Evolutionary conservation across 2,329 filamentous ascomycete species (phyloP), one percentile per base, ranked within the genome.

Genomic region (Botrytis tulipae): DNA sequence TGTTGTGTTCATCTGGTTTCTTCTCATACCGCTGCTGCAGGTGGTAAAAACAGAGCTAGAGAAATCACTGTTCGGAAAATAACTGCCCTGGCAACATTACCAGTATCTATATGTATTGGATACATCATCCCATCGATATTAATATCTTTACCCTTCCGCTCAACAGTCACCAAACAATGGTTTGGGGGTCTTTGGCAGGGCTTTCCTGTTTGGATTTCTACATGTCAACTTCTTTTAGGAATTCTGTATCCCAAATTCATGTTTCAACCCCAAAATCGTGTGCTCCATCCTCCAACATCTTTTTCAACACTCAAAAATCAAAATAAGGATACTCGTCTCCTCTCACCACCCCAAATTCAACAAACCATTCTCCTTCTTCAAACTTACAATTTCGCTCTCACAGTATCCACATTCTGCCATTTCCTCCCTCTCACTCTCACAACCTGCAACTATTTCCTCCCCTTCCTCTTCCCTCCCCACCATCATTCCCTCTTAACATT

Each of bases 231-330:
- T 14, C 46, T 48, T 48, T 12, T 25, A 8, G 22, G 46, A 25
- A 48, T 5, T 3, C 0, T 12, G 10, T 12, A 48, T 25, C 22
- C 22, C 46, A 25, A 48, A 25, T 25, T 25, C 46, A 5, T 14
- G 12, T 14, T 25, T 4, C 46, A 48, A 25, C 0, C 22, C 10
- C 46, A 48, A 48, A 1, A 48, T 12, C 4, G 0, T 25, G 20
- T 4, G 46, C 20, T 4, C 0, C 20, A 22, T 25, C 20, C 22
- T 48, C 20, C 22, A 48, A 25, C 5, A 12, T 48, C 9, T 48
- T 12, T 4, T 25, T 12, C 22, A 12, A 12, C 1, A 25, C 9
- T 9, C 0, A 25, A 12, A 2, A 25, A 25, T 5, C 4, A 48
- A 48, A 48, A 3, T 48, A 25, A 48, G 1, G 12, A 2, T 25